Conservation (phyloP, 345 rosid species). For the Sonneratia alba region DNA sequence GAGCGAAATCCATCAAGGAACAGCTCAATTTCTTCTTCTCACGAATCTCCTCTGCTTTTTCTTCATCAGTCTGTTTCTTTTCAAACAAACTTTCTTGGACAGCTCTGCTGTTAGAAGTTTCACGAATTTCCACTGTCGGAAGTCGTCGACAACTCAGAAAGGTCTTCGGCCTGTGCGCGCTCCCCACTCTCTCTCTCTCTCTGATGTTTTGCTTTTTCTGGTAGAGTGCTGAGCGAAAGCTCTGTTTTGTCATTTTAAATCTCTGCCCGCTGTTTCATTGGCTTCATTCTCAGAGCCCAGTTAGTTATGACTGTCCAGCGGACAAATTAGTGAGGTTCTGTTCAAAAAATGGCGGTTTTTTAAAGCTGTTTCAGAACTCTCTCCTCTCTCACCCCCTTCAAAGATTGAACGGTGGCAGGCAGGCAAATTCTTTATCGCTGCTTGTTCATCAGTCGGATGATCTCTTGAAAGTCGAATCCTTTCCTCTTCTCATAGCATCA, state of each 20-base stretch:
- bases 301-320: background rate
- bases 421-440: conserved; percentile 4
- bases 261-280: background rate
- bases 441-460: conserved; percentile 2
- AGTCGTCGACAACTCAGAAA: conserved; percentile 1
- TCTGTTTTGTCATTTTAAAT: background rate
- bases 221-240: background rate
- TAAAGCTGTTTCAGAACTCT: conserved; percentile 11
- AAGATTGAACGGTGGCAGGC: background rate
- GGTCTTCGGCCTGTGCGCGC: background rate
- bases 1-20: background rate
- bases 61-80: background rate
- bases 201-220: background rate
- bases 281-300: background rate
- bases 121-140: background rate
- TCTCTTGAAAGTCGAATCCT: conserved; percentile 2
- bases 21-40: background rate
- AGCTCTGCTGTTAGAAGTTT: background rate
- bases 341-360: conserved; percentile 11
- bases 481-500: background rate
- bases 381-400: background rate
- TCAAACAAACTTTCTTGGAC: too few relatives aligned
- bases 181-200: background rate
- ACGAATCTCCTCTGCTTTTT: conserved; percentile 4
- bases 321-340: background rate